Evolutionary conservation across 208 protist species (phyloP), one percentile per base, ranked within the genome.

Genomic region (Leishmania aethiopica): DNA sequence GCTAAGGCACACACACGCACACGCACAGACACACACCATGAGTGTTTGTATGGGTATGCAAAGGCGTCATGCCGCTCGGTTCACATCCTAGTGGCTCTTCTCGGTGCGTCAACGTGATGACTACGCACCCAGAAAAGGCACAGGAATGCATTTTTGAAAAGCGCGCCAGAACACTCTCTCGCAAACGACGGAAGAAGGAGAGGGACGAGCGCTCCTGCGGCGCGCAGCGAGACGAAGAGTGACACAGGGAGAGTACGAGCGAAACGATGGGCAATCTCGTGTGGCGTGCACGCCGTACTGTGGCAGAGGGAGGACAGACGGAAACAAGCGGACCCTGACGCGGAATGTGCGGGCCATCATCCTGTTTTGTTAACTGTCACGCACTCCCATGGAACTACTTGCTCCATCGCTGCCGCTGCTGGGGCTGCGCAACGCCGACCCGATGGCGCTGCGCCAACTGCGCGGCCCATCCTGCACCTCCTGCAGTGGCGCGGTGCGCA

Each of bases 401-500:
- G 17, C 28, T 3, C 47, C 28, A 45, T 45, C 35, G 19, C 35
- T 62, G 49, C 32, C 72, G 13, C 19, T 60, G 72, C 45, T 28
- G 72, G 47, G 19, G 25, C 37, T 2, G 40, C 28, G 69, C 69
- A 28, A 15, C 35, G 69, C 42, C 11, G 19, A 47, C 40, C 22
- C 55, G 35, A 77, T 77, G 5, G 51, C 57, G n/a, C 10, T 49
- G 15, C 86, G 81, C 92, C 92, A 96, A 40, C 64, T 76, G 5
- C 49, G 49, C 3, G 86, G 67, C 3, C 89, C 88, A 10, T 90
- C 77, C 47, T 75, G 37, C 10, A 80, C 69, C 79, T 96, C 92
- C 40, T 76, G 76, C 75, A 96, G 74, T 37, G 90, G 90, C 40
- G 80, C 85, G 0, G 76, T 80, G 3, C 92, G 87, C n/a, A 57